Base-by-base conservation (phyloP, 805 yeast species). In the Naumovozyma dairenensis region DNA sequence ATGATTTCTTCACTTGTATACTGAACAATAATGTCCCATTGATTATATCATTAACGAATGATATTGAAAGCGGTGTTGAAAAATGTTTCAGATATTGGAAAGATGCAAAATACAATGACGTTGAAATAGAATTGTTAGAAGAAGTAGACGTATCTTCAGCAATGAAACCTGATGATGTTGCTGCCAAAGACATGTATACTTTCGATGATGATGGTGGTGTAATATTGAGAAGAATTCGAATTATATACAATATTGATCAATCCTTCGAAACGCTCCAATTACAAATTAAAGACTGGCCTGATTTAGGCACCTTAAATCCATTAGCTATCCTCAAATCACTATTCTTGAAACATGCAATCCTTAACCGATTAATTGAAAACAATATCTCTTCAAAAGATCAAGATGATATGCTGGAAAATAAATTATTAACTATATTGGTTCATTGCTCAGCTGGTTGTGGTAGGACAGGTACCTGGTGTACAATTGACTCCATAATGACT, bases 381-480 rank as follows among this genome's bases (percentile, higher is more conserved):
- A 33, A 43, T 6, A 34, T 37, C 17, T 40, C 34, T 30, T 27
- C 42, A 7, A 38, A 45, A 6, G 45, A 25, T 8, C 15, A 37
- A 4, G 29, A 28, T 16, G 29, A 42, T 10, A 32, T 39, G n/a
- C 38, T 36, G 28, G 28, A 40, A 6, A 37, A 45, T 6, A 46
- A 29, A n/a, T 53, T 62, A 1, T 58, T 68, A 1, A 81, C 84
- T 16, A 67, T 77, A 5, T 53, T 85, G 29, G 82, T 81, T 17
- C 97, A 89, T 58, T 89, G 98, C 52, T 84, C 95, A 5, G 97
- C 97, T 1, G 98, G 98, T 0, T 86, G 94, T 51, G 98, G 98
- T 14, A 66, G 98, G 37, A 85, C 97, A 0, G 98, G 98, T 2
- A 82, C 95, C 2, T 80, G 78, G 51, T 74, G 86, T 40, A 73